Conservation (phyloP, 2,329 filamentous ascomycete genomes). For the Nannizziopsis barbatae region DNA sequence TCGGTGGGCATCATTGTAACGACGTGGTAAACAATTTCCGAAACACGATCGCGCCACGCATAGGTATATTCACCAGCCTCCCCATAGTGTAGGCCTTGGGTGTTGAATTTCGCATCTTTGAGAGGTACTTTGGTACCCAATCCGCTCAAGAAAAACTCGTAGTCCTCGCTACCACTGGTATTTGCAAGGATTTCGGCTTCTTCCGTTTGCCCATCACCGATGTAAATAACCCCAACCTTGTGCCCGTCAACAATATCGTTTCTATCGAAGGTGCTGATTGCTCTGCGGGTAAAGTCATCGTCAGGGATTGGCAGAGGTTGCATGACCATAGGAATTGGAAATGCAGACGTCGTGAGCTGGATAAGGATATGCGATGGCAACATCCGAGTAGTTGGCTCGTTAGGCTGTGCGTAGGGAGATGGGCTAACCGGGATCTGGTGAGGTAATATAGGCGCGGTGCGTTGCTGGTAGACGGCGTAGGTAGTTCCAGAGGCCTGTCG, state of each 20-base stretch:
- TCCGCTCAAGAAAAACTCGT: constrained; percentile 69
- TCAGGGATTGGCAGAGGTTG: constrained; percentile 69
- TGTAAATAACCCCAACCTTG: constrained; percentile 89
- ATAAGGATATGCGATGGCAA: constrained; percentile 39
- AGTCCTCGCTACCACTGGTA: constrained; percentile 73
- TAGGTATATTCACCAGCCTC: constrained; percentile 79
- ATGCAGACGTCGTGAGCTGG: constrained; percentile 35
- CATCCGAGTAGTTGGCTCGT: constrained; percentile 28
- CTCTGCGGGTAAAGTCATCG: constrained; percentile 58
- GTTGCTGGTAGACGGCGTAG: constrained; percentile 39
- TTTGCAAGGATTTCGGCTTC: constrained; percentile 83
- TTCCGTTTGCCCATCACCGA: constrained; percentile 71
- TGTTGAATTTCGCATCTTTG: constrained; percentile 77
- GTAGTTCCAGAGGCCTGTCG: constrained; percentile 42
- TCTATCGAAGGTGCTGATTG: constrained; percentile 71
- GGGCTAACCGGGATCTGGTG: constrained; percentile 36
- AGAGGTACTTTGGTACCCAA: constrained; percentile 73
- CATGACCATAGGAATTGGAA: constrained; percentile 38
- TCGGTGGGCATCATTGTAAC: constrained; percentile 96
- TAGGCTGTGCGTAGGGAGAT: constrained; percentile 30
- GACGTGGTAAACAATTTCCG: constrained; percentile 90
- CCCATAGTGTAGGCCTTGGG: constrained; percentile 77
- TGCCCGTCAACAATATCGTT: constrained; percentile 87
- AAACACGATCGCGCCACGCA: constrained; percentile 89
- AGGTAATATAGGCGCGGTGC: constrained; percentile 35